Percentiles rank a stretch among this genome's conserved stretches.
These are phyloP conservation scores for Cercospora beticola DNA, from an alignment of 2,329 filamentous ascomycete genomes.

Conservation along the genomic window DNA sequence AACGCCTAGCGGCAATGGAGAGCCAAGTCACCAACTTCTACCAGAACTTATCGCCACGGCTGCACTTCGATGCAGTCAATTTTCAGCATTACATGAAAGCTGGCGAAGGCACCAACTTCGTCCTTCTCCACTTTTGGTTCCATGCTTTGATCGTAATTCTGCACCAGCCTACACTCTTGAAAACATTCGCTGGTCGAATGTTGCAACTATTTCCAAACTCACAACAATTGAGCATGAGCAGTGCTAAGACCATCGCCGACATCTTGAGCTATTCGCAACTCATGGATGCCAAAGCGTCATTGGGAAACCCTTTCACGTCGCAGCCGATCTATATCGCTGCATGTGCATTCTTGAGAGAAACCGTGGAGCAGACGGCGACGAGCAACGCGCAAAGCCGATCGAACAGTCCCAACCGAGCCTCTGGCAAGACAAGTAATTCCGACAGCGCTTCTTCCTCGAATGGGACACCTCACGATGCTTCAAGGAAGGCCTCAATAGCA, in stretches of 20 bases:
- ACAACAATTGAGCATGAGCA: slow-evolving; percentile 79
- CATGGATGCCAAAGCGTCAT: slow-evolving; percentile 80
- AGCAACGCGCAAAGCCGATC: slow-evolving; percentile 57
- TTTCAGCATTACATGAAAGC: slow-evolving; percentile 81
- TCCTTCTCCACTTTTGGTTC: slow-evolving; percentile 85
- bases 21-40: slow-evolving; percentile 72
- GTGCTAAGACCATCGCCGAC: slow-evolving; percentile 87
- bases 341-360: slow-evolving; percentile 84
- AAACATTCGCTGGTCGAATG: slow-evolving; percentile 68
- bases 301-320: slow-evolving; percentile 81
- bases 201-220: slow-evolving; percentile 77
- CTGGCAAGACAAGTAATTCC: slow-evolving; percentile 12
- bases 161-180: slow-evolving; percentile 78
- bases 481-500: slow-evolving; percentile 18
- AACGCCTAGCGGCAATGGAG: slow-evolving; percentile 74
- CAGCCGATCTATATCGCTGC: slow-evolving; percentile 91
- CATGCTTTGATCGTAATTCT: slow-evolving; percentile 82
- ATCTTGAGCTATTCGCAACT: slow-evolving; percentile 83
- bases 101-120: slow-evolving; percentile 82
- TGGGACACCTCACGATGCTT: slow-evolving; percentile 16
- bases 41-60: slow-evolving; percentile 68
- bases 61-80: slow-evolving; percentile 83
- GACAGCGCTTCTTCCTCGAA: slow-evolving; percentile 15
- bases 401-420: slow-evolving; percentile 44
- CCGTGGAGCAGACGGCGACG: slow-evolving; percentile 65